A percentile compares a stretch with the other conserved stretches of the same genome.
Evolutionary conservation across 176 grass and related monocot genomes (phyloP).

Genomic region (Chrysopogon serrulatus): DNA sequence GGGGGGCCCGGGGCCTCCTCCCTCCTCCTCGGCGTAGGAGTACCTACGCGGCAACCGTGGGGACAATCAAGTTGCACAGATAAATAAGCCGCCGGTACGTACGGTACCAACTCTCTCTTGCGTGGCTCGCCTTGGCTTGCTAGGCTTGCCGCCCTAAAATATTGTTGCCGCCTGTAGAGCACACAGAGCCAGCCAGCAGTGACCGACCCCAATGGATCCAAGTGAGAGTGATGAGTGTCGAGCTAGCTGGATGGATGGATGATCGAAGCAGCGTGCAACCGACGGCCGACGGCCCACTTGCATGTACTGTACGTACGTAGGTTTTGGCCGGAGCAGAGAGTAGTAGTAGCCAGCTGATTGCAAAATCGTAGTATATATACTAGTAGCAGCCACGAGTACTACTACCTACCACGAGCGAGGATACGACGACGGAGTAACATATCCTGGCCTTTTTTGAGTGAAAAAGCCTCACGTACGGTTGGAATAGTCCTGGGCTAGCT

Average conservation of each 20-base stretch:
- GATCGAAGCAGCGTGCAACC: background rate
- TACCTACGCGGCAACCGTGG: slow-evolving; percentile 17
- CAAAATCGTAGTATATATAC: too few relatives aligned
- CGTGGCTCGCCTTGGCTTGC: background rate
- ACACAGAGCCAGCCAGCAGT: background rate
- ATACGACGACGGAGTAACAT: too few relatives aligned
- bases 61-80: slow-evolving; percentile 10
- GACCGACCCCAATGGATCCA: background rate
- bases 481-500: too few relatives aligned
- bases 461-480: too few relatives aligned
- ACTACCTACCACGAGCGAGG: too few relatives aligned
- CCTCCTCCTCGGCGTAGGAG: too few relatives aligned
- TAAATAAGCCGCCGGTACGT: background rate
- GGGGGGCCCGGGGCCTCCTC: too few relatives aligned
- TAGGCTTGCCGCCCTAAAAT: background rate
- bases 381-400: too few relatives aligned
- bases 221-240: background rate
- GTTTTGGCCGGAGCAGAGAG: background rate
- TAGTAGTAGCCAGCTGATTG: background rate
- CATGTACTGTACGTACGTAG: background rate
- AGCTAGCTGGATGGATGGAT: too few relatives aligned
- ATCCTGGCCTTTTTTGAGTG: too few relatives aligned
- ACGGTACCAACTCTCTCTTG: background rate
- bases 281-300: background rate
- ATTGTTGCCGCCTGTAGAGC: background rate